A percentile compares a stretch with the other conserved stretches of the same genome.
phyloP scores from a whole-genome alignment of 1,139 yeast genomes.

The Suhomyces bolitotheri region DNA sequence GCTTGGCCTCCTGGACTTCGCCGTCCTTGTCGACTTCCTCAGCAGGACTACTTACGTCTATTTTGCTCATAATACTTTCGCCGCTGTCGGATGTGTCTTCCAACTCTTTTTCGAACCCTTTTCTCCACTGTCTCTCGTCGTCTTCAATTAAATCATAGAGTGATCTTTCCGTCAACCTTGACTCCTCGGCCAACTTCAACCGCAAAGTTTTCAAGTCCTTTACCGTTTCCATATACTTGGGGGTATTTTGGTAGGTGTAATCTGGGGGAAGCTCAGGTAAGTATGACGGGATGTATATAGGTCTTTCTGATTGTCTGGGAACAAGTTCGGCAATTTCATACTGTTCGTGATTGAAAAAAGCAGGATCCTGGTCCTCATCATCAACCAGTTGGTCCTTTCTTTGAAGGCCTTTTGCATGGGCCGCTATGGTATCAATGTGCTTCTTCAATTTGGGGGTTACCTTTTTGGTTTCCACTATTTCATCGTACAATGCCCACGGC shows the following conservation, averaged over 20 bases:
- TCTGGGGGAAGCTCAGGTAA: constrained; percentile 90
- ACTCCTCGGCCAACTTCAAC: constrained; percentile 73
- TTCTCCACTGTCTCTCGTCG: constrained; percentile 38
- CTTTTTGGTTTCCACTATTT: constrained; percentile 30
- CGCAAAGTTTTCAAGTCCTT: constrained; percentile 73
- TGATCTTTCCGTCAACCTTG: constrained; percentile 77
- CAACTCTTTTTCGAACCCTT: constrained; percentile 28
- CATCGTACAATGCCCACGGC: constrained; percentile 46
- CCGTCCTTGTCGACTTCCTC: constrained; percentile 10
- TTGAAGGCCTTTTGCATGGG: constrained; percentile 5
- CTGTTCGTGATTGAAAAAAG: constrained; percentile 47
- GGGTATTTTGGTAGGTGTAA: constrained; percentile 80
- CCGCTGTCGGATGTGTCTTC: constrained; percentile 19
- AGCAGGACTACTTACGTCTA: constrained; percentile 14
- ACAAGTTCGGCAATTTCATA: constrained; percentile 53
- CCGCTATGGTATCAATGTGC: constrained; percentile 5
- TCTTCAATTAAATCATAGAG: constrained; percentile 57
- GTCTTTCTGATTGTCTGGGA: constrained; percentile 52
- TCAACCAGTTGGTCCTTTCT: constrained; percentile 3
- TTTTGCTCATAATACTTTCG: constrained; percentile 27
- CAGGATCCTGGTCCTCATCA: constrained; percentile 25
- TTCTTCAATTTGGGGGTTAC: constrained; percentile 7
- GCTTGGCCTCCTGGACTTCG: background rate
- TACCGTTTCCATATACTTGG: constrained; percentile 61
- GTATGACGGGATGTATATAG: constrained; percentile 67